Base-by-base conservation (phyloP, 805 yeast species). In the Candida ortonii region DNA sequence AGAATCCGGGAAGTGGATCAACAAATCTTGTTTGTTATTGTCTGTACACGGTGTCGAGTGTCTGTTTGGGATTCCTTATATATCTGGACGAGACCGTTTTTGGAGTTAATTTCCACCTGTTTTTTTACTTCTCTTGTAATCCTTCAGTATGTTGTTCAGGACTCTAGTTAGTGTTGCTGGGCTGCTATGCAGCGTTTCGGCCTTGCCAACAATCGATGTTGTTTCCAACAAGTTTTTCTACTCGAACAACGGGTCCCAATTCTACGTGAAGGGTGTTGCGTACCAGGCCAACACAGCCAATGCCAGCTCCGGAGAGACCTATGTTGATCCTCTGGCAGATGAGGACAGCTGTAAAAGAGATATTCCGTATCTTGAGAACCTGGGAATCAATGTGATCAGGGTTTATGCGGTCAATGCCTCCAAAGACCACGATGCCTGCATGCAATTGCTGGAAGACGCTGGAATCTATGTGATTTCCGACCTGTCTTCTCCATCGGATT, bases 391-490 rank as follows among this genome's bases (percentile, higher is more conserved):
- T 58, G 77, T 83, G 8, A 67, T 90, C 37, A 74, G 97, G 53
- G 94, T 90, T 2, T 90, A 89, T 54, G 87, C 95, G 24, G 73
- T 90, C 33, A 81, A 89, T 62, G 80, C 90, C 12, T 61, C 71
- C 1, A 64, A 68, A 39, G 68, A 78, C 53, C 97, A 90, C 64
- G 81, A 77, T 52, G 74, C 61, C 15, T 88, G 96, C 64, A 84
- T 89, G 88, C 49, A 72, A 30, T 70, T 77, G 9, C 73, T 85
- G 38, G 71, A 71, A 38, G 84, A 84, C 16, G 94, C 90, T 36
- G 97, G 96, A 33, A 89, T 93, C 50, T 93, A 93, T 57, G 86
- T 90, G 19, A 65, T 93, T 52, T 80, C 95, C 25, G 98, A 93
- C 64, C 73, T 93, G 49, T 78, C 95, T 23, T 88, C 89, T 55